A percentile compares a stretch with the other conserved stretches of the same genome.
These are phyloP conservation scores for Curvularia hawaiiensis DNA, from an alignment of 2,329 filamentous ascomycete species.

Conservation along the genomic window DNA sequence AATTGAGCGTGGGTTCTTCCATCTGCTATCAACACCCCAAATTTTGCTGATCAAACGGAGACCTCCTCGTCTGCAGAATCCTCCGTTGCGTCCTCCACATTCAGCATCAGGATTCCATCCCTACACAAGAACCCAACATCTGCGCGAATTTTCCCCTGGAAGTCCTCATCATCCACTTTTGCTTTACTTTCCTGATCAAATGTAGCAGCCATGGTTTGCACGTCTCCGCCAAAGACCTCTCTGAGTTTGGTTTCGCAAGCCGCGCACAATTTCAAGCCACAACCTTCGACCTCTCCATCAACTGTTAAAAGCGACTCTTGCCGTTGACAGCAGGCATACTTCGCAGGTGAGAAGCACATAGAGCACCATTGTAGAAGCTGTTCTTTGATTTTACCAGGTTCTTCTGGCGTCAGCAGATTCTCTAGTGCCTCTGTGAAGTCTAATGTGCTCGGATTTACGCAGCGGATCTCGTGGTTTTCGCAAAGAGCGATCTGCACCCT, in stretches of 20 bases:
- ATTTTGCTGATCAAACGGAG: not conserved
- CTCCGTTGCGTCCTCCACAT: constrained; percentile 5
- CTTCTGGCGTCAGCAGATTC: constrained; percentile 18
- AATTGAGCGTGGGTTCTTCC: not conserved
- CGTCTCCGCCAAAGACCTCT: constrained; percentile 16
- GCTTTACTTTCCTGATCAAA: constrained; percentile 30
- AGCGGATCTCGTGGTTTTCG: constrained; percentile 20
- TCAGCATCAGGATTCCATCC: constrained; percentile 30
- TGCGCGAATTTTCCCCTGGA: constrained; percentile 21
- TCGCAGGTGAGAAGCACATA: constrained; percentile 36
- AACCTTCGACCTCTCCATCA: constrained; percentile 26
- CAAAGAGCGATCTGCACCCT: constrained; percentile 34
- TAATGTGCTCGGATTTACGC: not conserved
- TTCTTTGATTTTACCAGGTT: constrained; percentile 9
- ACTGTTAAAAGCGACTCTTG: constrained; percentile 13
- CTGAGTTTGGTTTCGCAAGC: constrained; percentile 22
- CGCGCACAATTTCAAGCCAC: constrained; percentile 34
- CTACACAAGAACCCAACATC: constrained; percentile 35
- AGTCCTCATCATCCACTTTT: constrained; percentile 6
- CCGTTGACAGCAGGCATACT: constrained; percentile 16
- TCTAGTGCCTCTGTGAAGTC: constrained; percentile 17
- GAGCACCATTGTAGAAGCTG: constrained; percentile 39
- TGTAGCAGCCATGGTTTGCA: constrained; percentile 17
- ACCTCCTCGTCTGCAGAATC: not conserved
- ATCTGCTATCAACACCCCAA: not conserved